Base-by-base conservation (phyloP, 306 rosid species). In the Leucaena leucocephala region DNA sequence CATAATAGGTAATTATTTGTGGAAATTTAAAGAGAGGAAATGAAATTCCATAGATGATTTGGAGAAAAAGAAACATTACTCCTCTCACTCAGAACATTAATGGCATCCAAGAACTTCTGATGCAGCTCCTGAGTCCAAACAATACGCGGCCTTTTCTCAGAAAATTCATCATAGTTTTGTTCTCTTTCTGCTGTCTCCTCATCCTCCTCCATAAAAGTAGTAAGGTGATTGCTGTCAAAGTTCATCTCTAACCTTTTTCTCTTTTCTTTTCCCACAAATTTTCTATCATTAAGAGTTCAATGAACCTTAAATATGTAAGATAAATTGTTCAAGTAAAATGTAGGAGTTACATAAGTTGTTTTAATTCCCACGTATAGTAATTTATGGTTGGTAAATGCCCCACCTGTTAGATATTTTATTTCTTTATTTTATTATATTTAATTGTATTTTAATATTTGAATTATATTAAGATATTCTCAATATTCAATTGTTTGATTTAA, bases 71-170 rank as follows among this genome's bases (percentile, higher is more conserved):
- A 22, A 77, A 54, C 61, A 17, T 62, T 91, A 89, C 93, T 69
- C 74, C 52, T 19, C 50, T 76, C 84, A 65, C 90, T 90, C 35
- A 89, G 54, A 57, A 40, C 49, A 52, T 68, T 74, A 38, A 89
- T 9, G 55, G 89, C 91, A 62, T 76, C 54, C 8, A 45, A 6
- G 27, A 91, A 89, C 86, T 85, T 89, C 2, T 36, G 80, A 68
- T 72, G 90, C 22, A 85, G 69, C 35, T 85, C 81, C 0, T 77
- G 58, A 64, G 69, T 81, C 93, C 96, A 91, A 46, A 83, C 57
- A 12, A 45, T 16, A 45, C 83, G 87, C 9, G 72, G 0, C 45
- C 19, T 82, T 14, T 61, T 84, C 9, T 57, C 72, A 0, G 7
- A 7, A 21, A 52, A 34, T 35, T 11, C 70, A 50, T 11, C 46